These are phyloP conservation scores for Apiospora malaysiana DNA, from an alignment of 2,329 filamentous ascomycete genomes.

Conservation along the genomic window DNA sequence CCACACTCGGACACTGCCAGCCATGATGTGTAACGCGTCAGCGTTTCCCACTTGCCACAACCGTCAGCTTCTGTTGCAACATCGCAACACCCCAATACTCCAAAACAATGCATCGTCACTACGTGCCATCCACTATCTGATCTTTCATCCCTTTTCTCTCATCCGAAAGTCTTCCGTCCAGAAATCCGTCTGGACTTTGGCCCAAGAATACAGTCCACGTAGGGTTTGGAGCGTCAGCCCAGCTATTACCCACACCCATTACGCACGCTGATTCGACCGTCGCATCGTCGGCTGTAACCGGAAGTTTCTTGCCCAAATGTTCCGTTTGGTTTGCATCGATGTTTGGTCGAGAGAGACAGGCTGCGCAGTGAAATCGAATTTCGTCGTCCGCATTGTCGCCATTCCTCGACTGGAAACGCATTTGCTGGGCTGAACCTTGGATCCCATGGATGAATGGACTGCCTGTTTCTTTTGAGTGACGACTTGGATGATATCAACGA, in stretches of 20 bases:
- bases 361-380: too few species aligned
- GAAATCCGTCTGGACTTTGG: not conserved
- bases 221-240: not conserved
- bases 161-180: not conserved
- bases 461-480: not conserved
- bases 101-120: constrained; percentile 3
- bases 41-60: not conserved
- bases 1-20: not conserved
- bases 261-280: not conserved
- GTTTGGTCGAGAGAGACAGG: not conserved
- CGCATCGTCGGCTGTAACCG: not conserved
- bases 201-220: not conserved
- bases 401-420: not conserved
- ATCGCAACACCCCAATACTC: not conserved
- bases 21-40: not conserved
- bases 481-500: not conserved
- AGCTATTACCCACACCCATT: not conserved
- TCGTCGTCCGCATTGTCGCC: not conserved
- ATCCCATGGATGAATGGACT: not conserved
- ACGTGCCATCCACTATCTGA: not conserved
- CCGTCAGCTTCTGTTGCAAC: not conserved
- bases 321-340: constrained; percentile 7
- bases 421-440: not conserved
- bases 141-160: not conserved
- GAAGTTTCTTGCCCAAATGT: constrained; percentile 7